phyloP scores from a whole-genome alignment of 495 filamentous ascomycete species.

The Xanthoparmelia taractica region DNA sequence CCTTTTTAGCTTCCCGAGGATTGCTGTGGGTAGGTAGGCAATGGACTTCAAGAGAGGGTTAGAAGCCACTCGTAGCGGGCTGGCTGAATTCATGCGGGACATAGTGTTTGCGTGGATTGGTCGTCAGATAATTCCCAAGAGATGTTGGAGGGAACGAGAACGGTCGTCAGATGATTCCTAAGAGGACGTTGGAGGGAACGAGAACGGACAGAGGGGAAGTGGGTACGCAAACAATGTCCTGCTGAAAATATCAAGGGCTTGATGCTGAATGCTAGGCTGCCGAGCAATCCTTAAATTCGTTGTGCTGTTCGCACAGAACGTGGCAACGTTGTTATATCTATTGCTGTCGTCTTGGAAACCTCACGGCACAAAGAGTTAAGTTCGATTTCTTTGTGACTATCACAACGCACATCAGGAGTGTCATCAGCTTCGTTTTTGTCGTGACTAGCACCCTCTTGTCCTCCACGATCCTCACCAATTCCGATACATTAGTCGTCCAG shows the following conservation, averaged over 20 bases:
- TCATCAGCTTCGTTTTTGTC: neutral
- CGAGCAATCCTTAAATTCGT: neutral
- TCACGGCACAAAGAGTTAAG: neutral
- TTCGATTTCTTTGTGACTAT: neutral
- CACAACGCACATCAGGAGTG: neutral
- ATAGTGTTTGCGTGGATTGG: neutral
- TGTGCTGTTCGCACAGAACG: neutral
- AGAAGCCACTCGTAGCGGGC: neutral
- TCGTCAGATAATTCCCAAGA: neutral
- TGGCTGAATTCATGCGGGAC: neutral
- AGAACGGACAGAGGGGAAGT: neutral
- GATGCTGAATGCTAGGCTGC: neutral
- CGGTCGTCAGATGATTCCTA: neutral
- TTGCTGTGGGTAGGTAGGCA: neutral
- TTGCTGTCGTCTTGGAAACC: neutral
- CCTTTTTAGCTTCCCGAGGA: neutral
- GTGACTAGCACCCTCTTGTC: neutral
- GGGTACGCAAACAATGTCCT: neutral
- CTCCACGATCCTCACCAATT: too few species aligned
- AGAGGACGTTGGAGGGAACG: neutral
- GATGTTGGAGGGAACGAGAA: neutral
- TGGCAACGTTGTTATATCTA: neutral
- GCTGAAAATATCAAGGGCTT: neutral
- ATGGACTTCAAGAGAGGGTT: neutral
- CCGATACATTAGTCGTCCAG: neutral